Conservation (phyloP, 768 basidiomycete species). For the Postia placenta region DNA sequence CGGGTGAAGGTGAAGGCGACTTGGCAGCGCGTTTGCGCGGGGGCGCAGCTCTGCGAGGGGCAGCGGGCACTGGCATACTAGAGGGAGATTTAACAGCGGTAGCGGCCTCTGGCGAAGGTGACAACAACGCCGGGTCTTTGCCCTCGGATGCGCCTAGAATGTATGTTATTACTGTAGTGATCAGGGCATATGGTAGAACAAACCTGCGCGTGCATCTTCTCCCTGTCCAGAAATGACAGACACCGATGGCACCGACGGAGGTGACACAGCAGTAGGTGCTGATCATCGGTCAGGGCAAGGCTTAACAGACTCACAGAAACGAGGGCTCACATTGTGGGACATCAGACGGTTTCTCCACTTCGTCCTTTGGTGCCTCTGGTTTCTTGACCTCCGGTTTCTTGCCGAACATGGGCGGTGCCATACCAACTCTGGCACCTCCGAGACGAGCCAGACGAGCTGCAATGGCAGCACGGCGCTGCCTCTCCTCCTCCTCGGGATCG, state of each 20-base stretch:
- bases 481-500: conserved; percentile 66
- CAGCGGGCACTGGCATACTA: conserved; percentile 72
- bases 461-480: conserved; percentile 78
- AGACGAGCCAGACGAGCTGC: conserved; percentile 91
- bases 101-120: conserved; percentile 15
- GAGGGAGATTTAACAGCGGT: conserved; percentile 35
- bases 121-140: conserved; percentile 14
- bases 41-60: conserved; percentile 68
- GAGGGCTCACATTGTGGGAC: not conserved
- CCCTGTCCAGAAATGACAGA: not conserved
- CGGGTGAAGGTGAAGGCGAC: conserved; percentile 33
- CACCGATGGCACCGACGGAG: not conserved
- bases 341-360: conserved; percentile 15
- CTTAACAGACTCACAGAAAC: not conserved
- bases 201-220: conserved; percentile 2
- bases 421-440: conserved; percentile 78
- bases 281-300: not conserved
- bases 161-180: not conserved
- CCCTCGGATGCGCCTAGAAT: conserved; percentile 14
- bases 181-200: not conserved
- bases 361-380: conserved; percentile 21
- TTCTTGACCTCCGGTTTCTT: conserved; percentile 40
- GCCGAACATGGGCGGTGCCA: conserved; percentile 63
- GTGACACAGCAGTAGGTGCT: not conserved
- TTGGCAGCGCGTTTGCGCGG: conserved; percentile 63